Conservation (phyloP, 371 early-diverging fungal species). For the Zychaea mexicana region DNA sequence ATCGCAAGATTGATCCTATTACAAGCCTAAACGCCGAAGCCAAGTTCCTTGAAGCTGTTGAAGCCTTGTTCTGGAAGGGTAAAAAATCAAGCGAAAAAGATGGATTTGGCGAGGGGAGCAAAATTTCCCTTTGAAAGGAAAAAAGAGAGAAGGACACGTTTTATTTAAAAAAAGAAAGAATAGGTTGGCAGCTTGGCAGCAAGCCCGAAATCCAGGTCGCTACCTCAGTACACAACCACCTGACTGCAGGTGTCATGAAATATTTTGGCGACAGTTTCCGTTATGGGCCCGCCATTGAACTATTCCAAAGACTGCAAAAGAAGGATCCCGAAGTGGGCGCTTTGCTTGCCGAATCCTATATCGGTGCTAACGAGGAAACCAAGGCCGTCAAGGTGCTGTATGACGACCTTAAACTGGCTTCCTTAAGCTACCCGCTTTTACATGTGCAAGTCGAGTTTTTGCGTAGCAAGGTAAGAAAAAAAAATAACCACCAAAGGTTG, state of each 20-base stretch:
- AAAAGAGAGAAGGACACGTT: no score
- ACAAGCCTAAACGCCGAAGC: conserved; percentile 72
- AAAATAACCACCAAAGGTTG: background rate
- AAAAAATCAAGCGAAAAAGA: background rate
- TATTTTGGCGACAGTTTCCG: conserved; percentile 86
- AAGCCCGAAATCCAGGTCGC: conserved; percentile 91
- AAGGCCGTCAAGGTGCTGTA: conserved; percentile 87
- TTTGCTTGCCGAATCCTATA: conserved; percentile 77
- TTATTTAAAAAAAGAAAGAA: no score
- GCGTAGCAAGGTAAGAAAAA: conserved; percentile 61
- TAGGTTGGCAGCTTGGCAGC: conserved; percentile 94
- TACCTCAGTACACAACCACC: conserved; percentile 82
- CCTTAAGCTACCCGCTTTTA: conserved; percentile 82
- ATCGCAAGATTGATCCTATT: conserved; percentile 87
- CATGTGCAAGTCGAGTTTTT: conserved; percentile 90
- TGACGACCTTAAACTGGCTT: conserved; percentile 75
- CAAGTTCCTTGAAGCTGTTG: conserved; percentile 83
- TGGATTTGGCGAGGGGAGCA: background rate
- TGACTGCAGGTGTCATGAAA: conserved; percentile 82
- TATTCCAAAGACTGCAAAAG: conserved; percentile 77
- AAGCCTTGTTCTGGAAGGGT: conserved; percentile 84
- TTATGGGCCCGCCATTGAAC: conserved; percentile 75
- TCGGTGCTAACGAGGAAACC: conserved; percentile 85
- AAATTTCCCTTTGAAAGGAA: no score
- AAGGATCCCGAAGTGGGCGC: conserved; percentile 90